Conservation (phyloP, 2,329 filamentous ascomycete genomes). For the Nemania serpens region DNA sequence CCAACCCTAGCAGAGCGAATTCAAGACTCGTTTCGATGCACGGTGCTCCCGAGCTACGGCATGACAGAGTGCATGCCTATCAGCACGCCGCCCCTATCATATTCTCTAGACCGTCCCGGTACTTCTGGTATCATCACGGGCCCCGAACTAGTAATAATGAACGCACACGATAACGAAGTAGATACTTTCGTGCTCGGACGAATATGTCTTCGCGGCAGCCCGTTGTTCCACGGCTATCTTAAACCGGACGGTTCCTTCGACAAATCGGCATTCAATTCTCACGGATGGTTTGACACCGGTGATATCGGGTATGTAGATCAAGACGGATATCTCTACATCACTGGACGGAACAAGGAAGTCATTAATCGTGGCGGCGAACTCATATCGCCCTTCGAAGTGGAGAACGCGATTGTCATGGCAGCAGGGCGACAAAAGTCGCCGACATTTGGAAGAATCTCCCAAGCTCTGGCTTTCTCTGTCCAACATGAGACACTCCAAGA, state of each 20-base stretch:
- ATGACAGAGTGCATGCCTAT: conserved; percentile 67
- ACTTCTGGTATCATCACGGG: conserved; percentile 58
- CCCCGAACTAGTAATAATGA: conserved; percentile 56
- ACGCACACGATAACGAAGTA: conserved; percentile 45
- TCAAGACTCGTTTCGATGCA: conserved; percentile 55
- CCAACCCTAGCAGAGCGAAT: conserved; percentile 56
- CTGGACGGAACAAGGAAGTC: conserved; percentile 60
- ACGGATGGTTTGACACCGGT: conserved; percentile 61
- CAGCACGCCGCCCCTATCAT: conserved; percentile 58
- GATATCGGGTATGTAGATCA: conserved; percentile 58
- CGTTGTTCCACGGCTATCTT: conserved; percentile 57
- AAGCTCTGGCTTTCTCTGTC: conserved; percentile 59
- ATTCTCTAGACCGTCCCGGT: conserved; percentile 55
- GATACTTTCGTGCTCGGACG: conserved; percentile 47
- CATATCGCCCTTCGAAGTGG: conserved; percentile 64
- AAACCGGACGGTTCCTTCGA: conserved; percentile 49
- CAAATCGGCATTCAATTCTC: conserved; percentile 50
- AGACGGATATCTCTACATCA: conserved; percentile 58
- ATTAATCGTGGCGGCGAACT: conserved; percentile 63
- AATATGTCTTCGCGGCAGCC: conserved; percentile 57
- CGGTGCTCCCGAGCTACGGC: conserved; percentile 60
- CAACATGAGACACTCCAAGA: conserved; percentile 59
- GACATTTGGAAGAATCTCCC: conserved; percentile 51
- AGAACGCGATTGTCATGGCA: conserved; percentile 57
- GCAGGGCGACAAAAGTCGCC: conserved; percentile 48